Conservation (phyloP, 2,329 filamentous ascomycete genomes). For the Tolypocladium album region DNA sequence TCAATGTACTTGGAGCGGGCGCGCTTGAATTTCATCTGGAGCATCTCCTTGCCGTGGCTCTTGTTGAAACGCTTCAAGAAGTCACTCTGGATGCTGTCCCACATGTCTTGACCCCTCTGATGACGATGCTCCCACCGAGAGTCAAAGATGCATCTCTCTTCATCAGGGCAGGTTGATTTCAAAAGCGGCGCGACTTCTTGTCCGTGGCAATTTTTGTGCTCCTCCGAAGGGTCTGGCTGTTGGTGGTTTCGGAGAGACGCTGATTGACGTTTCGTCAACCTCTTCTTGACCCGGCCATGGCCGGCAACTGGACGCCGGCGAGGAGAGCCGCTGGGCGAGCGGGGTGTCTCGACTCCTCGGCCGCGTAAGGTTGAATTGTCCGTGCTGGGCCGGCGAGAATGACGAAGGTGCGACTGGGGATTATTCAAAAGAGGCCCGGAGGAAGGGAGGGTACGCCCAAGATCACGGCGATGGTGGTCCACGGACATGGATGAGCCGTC, state of each 20-base stretch:
- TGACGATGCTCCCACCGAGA: slow-evolving; percentile 33
- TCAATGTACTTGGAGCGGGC: slow-evolving; percentile 35
- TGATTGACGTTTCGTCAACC: slow-evolving; percentile 5
- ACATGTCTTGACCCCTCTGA: slow-evolving; percentile 47
- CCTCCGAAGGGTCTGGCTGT: slow-evolving; percentile 13
- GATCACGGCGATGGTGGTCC: slow-evolving; percentile 13
- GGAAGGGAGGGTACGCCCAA: slow-evolving; percentile 6
- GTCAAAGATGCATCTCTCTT: slow-evolving; percentile 38
- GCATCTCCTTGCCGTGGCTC: slow-evolving; percentile 32
- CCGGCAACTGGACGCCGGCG: slow-evolving; percentile 13
- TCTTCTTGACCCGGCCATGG: slow-evolving; percentile 16
- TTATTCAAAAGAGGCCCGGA: slow-evolving; percentile 12
- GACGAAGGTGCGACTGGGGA: slow-evolving; percentile 11
- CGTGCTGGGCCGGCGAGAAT: slow-evolving; percentile 12
- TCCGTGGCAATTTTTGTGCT: slow-evolving; percentile 23
- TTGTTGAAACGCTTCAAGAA: slow-evolving; percentile 25
- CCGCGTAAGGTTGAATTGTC: slow-evolving; percentile 7
- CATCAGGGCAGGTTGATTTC: slow-evolving; percentile 32
- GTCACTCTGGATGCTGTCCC: slow-evolving; percentile 38
- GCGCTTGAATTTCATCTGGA: slow-evolving; percentile 47
- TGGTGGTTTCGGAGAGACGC: slow-evolving; percentile 2
- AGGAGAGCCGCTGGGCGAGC: slow-evolving; percentile 15
- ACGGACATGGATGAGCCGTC: slow-evolving; percentile 10
- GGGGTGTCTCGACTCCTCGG: slow-evolving; percentile 4
- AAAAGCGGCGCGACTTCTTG: slow-evolving; percentile 26